Evolutionary conservation across 352 stramenopile species (phyloP).

Genomic region (Pythium aristosporum): DNA sequence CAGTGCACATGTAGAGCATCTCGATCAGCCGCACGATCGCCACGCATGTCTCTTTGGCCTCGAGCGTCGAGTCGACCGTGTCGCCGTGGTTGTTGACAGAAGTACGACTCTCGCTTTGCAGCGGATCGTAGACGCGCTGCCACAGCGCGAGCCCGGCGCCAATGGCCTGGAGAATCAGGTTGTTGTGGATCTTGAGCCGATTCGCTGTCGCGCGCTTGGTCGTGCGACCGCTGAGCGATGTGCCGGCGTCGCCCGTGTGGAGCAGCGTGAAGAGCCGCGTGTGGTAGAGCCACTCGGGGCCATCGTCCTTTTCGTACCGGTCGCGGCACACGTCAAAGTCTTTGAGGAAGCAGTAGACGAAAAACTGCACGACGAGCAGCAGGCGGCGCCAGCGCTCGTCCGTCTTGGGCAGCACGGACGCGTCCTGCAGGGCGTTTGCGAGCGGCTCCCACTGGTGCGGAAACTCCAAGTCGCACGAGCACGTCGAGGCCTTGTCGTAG

Average conservation of each 20-base stretch:
- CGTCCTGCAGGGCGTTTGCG: conserved; percentile 57
- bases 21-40: conserved; percentile 70
- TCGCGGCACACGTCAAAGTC: conserved; percentile 58
- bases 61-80: conserved; percentile 27
- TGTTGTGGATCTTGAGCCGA: conserved; percentile 50
- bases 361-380: conserved; percentile 80
- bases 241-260: conserved; percentile 38
- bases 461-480: conserved; percentile 59
- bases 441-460: conserved; percentile 73
- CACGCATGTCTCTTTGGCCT: conserved; percentile 65
- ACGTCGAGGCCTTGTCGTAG: conserved; percentile 69
- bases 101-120: conserved; percentile 23
- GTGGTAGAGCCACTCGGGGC: conserved; percentile 49
- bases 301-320: conserved; percentile 48
- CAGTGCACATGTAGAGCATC: conserved; percentile 76
- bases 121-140: conserved; percentile 60
- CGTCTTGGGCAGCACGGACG: conserved; percentile 34
- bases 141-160: conserved; percentile 54
- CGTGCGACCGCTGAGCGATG: conserved; percentile 22
- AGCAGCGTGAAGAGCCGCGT: conserved; percentile 65
- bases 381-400: conserved; percentile 65
- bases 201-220: conserved; percentile 33
- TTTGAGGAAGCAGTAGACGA: conserved; percentile 77
- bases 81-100: conserved; percentile 23
- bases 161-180: conserved; percentile 68